These are phyloP conservation scores for Chlamydomonas applanata DNA, from an alignment of 139 green algal genomes.

Conservation along the genomic window DNA sequence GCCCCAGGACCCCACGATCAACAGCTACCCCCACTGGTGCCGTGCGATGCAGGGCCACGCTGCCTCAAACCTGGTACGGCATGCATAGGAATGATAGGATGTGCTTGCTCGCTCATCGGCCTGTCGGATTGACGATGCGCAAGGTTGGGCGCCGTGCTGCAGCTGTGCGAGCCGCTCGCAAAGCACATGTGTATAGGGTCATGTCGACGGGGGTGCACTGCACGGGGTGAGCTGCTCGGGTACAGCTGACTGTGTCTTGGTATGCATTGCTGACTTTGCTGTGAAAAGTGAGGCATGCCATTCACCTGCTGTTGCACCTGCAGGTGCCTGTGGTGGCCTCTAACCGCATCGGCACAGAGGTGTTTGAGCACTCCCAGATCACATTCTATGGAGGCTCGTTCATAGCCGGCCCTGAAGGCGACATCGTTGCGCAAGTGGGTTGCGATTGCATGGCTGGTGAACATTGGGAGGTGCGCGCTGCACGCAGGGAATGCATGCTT, in stretches of 20 bases:
- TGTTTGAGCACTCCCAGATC: slow-evolving; percentile 44
- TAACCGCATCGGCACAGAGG: slow-evolving; percentile 74
- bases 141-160: no score
- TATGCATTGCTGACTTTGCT: background rate
- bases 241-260: no score
- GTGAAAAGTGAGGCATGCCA: background rate
- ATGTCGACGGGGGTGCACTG: no score
- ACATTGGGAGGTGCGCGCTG: background rate
- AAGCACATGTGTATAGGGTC: no score
- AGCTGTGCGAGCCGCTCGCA: no score
- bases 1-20: slow-evolving; percentile 47
- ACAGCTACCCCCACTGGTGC: slow-evolving; percentile 64
- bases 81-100: background rate
- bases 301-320: background rate
- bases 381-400: slow-evolving; percentile 84
- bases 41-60: slow-evolving; percentile 67
- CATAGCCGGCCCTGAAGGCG: slow-evolving; percentile 54
- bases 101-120: no score
- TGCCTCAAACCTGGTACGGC: slow-evolving; percentile 63
- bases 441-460: background rate
- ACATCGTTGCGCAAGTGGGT: slow-evolving; percentile 57
- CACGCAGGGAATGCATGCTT: background rate
- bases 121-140: no score
- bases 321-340: slow-evolving; percentile 69
- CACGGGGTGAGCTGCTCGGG: no score